These are phyloP conservation scores for Penicillium palitans DNA, from an alignment of 2,329 filamentous ascomycete genomes.

Conservation along the genomic window DNA sequence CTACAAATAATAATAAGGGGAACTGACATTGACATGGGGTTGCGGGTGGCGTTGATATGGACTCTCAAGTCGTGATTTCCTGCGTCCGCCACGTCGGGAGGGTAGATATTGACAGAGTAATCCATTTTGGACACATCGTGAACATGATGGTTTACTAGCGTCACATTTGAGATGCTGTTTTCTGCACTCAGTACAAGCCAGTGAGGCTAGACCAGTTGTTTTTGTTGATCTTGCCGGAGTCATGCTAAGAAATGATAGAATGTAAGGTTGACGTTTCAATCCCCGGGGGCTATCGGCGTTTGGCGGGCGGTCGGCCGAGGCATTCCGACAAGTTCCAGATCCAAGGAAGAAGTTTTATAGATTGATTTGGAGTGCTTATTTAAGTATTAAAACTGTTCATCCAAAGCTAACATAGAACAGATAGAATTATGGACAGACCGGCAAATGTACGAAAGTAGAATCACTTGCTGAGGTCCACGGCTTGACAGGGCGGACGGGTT, in stretches of 20 bases:
- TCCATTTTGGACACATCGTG: conserved; percentile 60
- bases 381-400: neutral
- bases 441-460: neutral
- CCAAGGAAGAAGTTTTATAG: neutral
- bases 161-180: conserved; percentile 73
- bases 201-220: conserved; percentile 35
- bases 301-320: neutral
- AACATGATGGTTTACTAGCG: conserved; percentile 62
- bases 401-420: neutral
- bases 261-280: conserved; percentile 5
- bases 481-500: too few species aligned
- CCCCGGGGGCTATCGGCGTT: conserved; percentile 7
- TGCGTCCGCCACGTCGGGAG: conserved; percentile 63
- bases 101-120: conserved; percentile 67
- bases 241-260: conserved; percentile 8
- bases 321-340: neutral
- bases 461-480: neutral
- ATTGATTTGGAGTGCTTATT: neutral
- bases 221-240: conserved; percentile 26
- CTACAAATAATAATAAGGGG: neutral
- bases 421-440: neutral
- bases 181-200: conserved; percentile 49
- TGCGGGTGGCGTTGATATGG: conserved; percentile 14
- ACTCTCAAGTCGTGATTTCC: conserved; percentile 32
- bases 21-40: conserved; percentile 15